phyloP scores from a whole-genome alignment of 495 filamentous ascomycete genomes.

The Aspergillus funiculosus region DNA sequence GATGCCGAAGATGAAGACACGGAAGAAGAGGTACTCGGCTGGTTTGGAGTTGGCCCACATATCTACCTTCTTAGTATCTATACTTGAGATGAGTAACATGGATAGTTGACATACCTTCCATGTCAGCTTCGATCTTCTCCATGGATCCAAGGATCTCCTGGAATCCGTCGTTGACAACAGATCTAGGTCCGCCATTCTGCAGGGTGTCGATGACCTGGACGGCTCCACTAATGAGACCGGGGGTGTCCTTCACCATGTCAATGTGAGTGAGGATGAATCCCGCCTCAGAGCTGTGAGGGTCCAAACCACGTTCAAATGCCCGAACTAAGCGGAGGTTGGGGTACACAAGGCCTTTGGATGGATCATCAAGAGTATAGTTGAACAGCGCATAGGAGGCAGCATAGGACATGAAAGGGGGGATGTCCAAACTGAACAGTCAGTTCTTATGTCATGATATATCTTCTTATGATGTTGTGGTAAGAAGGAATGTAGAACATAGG shows the following conservation, averaged over 20 bases:
- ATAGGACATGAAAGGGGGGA: constrained; percentile 89
- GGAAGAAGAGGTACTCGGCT: constrained; percentile 70
- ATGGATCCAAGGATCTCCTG: constrained; percentile 55
- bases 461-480: constrained; percentile 1
- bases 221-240: constrained; percentile 61
- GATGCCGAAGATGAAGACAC: constrained; percentile 93
- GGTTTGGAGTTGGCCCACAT: constrained; percentile 88
- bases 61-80: constrained; percentile 29
- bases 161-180: constrained; percentile 59
- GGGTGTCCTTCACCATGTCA: constrained; percentile 78
- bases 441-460: constrained; percentile 1
- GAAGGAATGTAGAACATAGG: constrained; percentile 1
- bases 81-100: too few relatives aligned
- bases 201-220: constrained; percentile 59
- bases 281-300: constrained; percentile 81
- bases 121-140: constrained; percentile 64
- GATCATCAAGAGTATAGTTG: constrained; percentile 73
- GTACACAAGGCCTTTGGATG: constrained; percentile 57
- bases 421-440: constrained; percentile 31
- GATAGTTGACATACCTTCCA: constrained; percentile 57
- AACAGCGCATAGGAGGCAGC: constrained; percentile 85
- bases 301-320: constrained; percentile 80
- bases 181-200: constrained; percentile 40
- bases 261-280: constrained; percentile 82
- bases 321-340: constrained; percentile 78